Conservation (phyloP, 305 asterid genomes). For the Fraxinus platypoda region DNA sequence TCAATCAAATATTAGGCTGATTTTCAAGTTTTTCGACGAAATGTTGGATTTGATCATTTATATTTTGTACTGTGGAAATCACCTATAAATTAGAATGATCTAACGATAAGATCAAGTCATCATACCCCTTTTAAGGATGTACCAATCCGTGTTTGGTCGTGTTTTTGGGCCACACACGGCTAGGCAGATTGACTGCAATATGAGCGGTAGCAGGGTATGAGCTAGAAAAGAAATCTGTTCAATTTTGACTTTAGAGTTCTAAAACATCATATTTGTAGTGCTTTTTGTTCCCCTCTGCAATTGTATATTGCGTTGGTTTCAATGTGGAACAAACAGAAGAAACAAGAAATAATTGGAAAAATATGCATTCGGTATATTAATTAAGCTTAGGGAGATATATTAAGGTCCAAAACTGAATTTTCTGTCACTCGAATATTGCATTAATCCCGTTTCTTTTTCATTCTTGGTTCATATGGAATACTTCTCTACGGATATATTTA, state of each 20-base stretch:
- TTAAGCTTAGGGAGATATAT: not conserved
- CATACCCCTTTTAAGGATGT: not conserved
- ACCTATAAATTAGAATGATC: not conserved
- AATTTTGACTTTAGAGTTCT: not conserved
- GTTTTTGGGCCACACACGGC: not conserved
- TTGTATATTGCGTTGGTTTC: not conserved
- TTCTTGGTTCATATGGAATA: not conserved
- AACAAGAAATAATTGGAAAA: not conserved
- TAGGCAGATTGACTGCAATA: too few species aligned
- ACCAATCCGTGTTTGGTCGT: not conserved
- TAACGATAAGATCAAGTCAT: not conserved
- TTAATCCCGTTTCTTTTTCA: not conserved
- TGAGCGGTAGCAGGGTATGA: not conserved
- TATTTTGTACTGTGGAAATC: not conserved
- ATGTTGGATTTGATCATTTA: not conserved
- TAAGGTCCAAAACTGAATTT: not conserved
- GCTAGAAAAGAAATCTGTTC: not conserved
- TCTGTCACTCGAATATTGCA: not conserved
- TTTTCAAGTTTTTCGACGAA: not conserved
- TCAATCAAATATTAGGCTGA: not conserved
- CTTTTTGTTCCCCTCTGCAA: not conserved
- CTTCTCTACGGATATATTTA: not conserved
- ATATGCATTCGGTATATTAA: not conserved
- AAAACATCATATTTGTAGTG: not conserved
- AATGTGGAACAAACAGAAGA: not conserved